Base-by-base conservation (phyloP, 108 stramenopile species). In the Nitzschia palea region DNA sequence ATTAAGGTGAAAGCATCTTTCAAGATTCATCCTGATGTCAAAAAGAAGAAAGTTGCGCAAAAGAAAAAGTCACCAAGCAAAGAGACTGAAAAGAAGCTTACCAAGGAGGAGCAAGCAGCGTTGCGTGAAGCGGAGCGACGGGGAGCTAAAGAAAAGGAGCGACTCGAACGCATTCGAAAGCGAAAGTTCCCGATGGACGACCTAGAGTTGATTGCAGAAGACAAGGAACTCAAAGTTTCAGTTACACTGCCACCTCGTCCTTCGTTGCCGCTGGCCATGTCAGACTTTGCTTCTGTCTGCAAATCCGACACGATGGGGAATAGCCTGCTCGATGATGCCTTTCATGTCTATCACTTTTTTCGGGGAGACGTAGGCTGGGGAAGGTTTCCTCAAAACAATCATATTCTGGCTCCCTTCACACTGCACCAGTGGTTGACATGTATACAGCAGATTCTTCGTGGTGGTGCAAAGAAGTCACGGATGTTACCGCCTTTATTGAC, bases 111-210 rank as follows among this genome's bases (percentile, higher is more conserved):
- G 14, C 27, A 65, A 27, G 65, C 65, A 31, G 77, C 68, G 17
- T 45, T 33, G 2, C 42, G 60, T 63, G 71, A 77, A 58, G 61
- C 67, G 29, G 68, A 78, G 26, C 60, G 69, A 20, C 69, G 74
- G 60, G 68, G 68, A 51, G 68, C 62, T 15, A 80, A 76, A 51
- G 72, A 68, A 50, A 79, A 76, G 58, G 75, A 85, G 50, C 68
- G 79, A 26, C 74, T 63, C 12, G 89, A 90, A 25, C 71, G 73
- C 28, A 62, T 93, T 27, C 80, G 80, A 31, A 83, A 75, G 57
- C 82, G 92, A 5, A 82, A 83, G 44, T 90, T 82, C 62, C 92
- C 92, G 25, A 90, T 93, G 74, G 92, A 93, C 37, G 92, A 93
- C 74, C 72, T 80, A 29, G 63, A 77, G 27, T 64, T 93, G 31